Evolutionary conservation across 2,329 filamentous ascomycete species (phyloP), one percentile per base, ranked within the genome.

Genomic region (Botrytis squamosa): DNA sequence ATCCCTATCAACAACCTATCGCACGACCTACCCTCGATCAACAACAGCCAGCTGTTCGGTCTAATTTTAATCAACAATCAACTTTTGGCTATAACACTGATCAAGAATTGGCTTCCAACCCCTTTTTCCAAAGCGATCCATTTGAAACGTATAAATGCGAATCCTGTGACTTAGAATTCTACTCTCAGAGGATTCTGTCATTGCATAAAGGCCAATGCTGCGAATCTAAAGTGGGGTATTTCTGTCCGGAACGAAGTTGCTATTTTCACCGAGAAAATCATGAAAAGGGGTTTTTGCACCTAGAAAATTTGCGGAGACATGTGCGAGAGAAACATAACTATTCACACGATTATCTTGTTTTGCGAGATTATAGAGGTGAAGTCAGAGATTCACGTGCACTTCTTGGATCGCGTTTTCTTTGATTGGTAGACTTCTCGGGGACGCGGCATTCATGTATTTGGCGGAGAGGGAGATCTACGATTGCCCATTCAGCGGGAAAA

Each of bases 311-410:
- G 49, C 22, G 25, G 3, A 6, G 5, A 16, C 49, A 52, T n/a
- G 4, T 52, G 49, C 5, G 0, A n/a, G 5, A 1, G 1, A 25
- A 1, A 1, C 49, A 52, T 52, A 7, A 16, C 12, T 52, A n/a
- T n/a, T 4, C 49, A n/a, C 0, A 7, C 14, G 0, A n/a, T n/a
- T n/a, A 10, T 52, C 0, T 0, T 14, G 5, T 52, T n/a, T n/a
- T 7, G 1, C 5, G 0, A 14, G n/a, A 4, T 25, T 52, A 52
- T 55, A n/a, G 12, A 16, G 49, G 49, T 55, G 49, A 55, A 55
- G 25, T 55, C 5, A n/a, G 49, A n/a, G 49, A 55, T n/a, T 14
- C 0, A 2, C 0, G 5, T 55, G 5, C 5, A 55, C 2, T 3
- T n/a, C 3, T 0, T n/a, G 5, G 5, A 55, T 55, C 25, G 49